Conservation (phyloP, 257 asterid genomes). For the Ligustrum vulgare region DNA sequence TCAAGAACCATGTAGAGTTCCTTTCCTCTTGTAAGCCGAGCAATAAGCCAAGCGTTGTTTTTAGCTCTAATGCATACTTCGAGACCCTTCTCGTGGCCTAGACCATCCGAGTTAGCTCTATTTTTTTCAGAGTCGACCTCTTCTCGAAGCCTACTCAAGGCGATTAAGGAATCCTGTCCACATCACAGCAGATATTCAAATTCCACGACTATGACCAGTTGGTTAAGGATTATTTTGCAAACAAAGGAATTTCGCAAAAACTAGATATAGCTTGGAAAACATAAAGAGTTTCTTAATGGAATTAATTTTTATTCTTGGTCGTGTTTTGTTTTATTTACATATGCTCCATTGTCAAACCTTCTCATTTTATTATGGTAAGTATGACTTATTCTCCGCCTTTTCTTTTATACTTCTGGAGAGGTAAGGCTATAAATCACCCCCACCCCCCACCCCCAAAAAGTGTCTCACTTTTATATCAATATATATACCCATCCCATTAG, state of each 20-base stretch:
- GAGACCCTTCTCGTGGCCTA: constrained; percentile 59
- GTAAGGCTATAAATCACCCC: too few relatives aligned
- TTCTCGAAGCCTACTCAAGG: constrained; percentile 77
- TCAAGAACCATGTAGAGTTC: constrained; percentile 96
- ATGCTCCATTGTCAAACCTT: too few relatives aligned
- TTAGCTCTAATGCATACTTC: constrained; percentile 82
- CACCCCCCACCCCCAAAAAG: too few relatives aligned
- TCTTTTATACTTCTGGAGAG: too few relatives aligned
- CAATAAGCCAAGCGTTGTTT: constrained; percentile 95
- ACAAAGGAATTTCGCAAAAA: too few relatives aligned
- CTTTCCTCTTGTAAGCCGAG: constrained; percentile 74
- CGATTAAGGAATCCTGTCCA: constrained; percentile 78
- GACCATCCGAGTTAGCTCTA: constrained; percentile 51
- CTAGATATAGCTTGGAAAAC: background rate
- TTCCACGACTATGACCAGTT: constrained; percentile 8
- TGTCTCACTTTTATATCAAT: too few relatives aligned
- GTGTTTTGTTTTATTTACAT: too few relatives aligned
- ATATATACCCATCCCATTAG: too few relatives aligned
- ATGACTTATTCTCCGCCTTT: too few relatives aligned
- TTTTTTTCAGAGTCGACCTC: constrained; percentile 78
- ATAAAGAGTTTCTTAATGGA: background rate
- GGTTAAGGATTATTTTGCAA: background rate
- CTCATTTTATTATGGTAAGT: too few relatives aligned
- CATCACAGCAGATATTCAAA: constrained; percentile 5
- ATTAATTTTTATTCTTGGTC: too few relatives aligned